phyloP scores from a whole-genome alignment of 345 rosid species.

The Clausena lansium region DNA sequence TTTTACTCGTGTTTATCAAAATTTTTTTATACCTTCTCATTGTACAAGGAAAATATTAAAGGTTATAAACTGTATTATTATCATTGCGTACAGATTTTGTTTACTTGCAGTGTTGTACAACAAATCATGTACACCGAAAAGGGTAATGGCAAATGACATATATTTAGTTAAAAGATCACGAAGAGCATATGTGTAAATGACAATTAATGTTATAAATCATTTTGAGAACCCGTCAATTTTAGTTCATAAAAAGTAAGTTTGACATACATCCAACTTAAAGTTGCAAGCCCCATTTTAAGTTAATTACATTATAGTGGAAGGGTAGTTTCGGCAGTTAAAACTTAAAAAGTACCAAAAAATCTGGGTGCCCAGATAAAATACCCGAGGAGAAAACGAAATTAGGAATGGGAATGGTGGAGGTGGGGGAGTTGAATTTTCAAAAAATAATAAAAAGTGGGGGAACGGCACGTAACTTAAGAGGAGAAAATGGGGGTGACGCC shows the following conservation, averaged over 20 bases:
- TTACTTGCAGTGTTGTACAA: neutral
- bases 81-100: no score
- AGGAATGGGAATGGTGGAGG: neutral
- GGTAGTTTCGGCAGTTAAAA: neutral
- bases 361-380: neutral
- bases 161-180: neutral
- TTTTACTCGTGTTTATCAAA: no score
- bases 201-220: no score
- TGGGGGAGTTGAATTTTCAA: neutral
- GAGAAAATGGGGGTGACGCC: slow-evolving; percentile 17
- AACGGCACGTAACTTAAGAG: slow-evolving; percentile 9
- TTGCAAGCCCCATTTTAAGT: neutral
- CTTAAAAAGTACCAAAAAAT: no score
- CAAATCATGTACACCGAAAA: neutral
- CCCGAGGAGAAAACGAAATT: neutral
- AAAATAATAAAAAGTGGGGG: neutral
- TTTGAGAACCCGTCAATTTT: neutral
- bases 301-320: neutral
- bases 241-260: neutral
- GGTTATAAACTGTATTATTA: neutral
- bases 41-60: neutral
- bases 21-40: neutral
- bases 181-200: neutral
- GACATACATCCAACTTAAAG: neutral
- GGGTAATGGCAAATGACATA: neutral